These are phyloP conservation scores for Penicillium samsonianum DNA, from an alignment of 495 filamentous ascomycete genomes.

Conservation along the genomic window DNA sequence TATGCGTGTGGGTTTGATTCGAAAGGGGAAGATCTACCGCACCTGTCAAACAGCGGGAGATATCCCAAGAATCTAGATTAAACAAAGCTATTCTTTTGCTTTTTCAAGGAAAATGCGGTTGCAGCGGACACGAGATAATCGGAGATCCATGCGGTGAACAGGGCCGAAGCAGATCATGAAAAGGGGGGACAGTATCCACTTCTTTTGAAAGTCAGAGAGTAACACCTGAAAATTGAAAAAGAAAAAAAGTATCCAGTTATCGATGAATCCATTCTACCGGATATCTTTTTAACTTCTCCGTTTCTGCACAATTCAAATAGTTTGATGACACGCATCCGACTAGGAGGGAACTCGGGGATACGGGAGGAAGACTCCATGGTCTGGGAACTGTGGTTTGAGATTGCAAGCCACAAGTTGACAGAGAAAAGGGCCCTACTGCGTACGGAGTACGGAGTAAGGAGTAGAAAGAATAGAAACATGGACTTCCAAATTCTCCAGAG, in stretches of 20 bases:
- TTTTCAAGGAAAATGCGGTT: slow-evolving; percentile 20
- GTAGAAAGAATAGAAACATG: background rate
- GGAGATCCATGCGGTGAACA: slow-evolving; percentile 8
- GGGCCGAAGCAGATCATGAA: background rate
- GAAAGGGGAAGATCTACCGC: background rate
- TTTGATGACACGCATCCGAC: slow-evolving; percentile 17
- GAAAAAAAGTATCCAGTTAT: background rate
- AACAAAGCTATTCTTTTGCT: slow-evolving; percentile 12
- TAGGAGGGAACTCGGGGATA: background rate
- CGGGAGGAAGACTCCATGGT: slow-evolving; percentile 12
- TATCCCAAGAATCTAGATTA: background rate
- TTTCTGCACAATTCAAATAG: slow-evolving; percentile 15
- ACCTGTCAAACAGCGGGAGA: background rate
- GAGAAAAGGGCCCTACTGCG: background rate
- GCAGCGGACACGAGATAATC: slow-evolving; percentile 32
- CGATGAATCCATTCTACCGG: slow-evolving; percentile 21
- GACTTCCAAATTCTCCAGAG: background rate
- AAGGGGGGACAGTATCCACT: slow-evolving; percentile 4
- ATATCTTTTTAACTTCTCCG: slow-evolving; percentile 10
- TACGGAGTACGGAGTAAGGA: no score
- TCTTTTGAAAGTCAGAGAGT: background rate
- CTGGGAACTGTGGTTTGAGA: slow-evolving; percentile 24
- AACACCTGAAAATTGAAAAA: background rate
- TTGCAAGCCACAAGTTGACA: slow-evolving; percentile 18
- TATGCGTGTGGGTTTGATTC: background rate